Conservation (phyloP, 352 stramenopile genomes). For the Globisporangium nodosum region DNA sequence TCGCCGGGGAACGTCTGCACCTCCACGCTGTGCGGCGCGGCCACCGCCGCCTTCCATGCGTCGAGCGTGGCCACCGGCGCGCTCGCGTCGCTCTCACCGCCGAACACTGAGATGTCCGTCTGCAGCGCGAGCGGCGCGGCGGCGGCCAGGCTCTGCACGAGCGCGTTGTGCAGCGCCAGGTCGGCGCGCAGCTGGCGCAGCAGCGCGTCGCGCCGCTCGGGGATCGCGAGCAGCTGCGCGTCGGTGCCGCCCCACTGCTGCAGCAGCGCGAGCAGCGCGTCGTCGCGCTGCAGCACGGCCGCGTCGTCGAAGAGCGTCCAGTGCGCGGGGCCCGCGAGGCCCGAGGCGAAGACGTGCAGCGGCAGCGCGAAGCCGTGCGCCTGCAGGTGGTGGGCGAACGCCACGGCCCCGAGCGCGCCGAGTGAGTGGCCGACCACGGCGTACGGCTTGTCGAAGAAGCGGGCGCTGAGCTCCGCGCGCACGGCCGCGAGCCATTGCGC, state of each 20-base stretch:
- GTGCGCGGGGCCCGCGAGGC: conserved; percentile 24
- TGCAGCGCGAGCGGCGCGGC: conserved; percentile 1
- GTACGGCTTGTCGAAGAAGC: conserved; percentile 76
- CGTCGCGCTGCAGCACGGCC: conserved; percentile 23
- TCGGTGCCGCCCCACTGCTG: conserved; percentile 59
- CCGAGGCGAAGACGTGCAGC: conserved; percentile 58
- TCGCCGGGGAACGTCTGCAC: conserved; percentile 46
- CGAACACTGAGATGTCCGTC: conserved; percentile 42
- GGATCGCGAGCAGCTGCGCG: conserved; percentile 41
- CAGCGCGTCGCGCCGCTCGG: conserved; percentile 28
- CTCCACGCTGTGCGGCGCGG: conserved; percentile 17
- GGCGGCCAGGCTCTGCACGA: conserved; percentile 33
- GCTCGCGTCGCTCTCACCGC: conserved; percentile 34
- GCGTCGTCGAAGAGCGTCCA: conserved; percentile 31
- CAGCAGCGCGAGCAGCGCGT: conserved; percentile 36
- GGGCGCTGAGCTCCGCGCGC: conserved; percentile 28
- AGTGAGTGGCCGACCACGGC: conserved; percentile 65
- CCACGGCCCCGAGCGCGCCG: conserved; percentile 51
- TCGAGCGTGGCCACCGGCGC: conserved; percentile 29
- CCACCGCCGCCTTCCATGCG: conserved; percentile 28
- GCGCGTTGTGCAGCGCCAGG: conserved; percentile 44
- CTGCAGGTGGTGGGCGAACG: conserved; percentile 41
- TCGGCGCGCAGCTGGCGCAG: conserved; percentile 32
- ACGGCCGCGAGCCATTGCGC: conserved; percentile 30
- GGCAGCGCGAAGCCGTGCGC: conserved; percentile 39